Conservation (phyloP, 495 filamentous ascomycete species). For the Penicillium subrubescens region DNA sequence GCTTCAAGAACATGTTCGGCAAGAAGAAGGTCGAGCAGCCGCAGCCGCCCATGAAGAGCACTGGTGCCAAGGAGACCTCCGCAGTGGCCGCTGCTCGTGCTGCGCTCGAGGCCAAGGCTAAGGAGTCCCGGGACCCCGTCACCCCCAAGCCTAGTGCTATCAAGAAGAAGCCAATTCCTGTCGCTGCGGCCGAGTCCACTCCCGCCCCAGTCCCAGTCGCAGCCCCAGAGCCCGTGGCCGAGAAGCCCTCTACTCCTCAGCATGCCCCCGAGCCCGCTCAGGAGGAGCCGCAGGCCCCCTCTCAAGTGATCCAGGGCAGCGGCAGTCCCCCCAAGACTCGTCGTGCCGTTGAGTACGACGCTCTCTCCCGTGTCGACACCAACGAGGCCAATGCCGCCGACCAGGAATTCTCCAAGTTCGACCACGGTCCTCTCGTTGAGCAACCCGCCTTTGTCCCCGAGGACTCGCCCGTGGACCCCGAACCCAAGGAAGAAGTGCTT, state of each 20-base stretch:
- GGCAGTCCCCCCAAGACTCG: conserved; percentile 50
- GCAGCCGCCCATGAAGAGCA: conserved; percentile 39
- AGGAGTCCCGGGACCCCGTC: conserved; percentile 37
- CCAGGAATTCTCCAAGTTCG: conserved; percentile 78
- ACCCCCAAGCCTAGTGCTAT: conserved; percentile 27
- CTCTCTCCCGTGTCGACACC: conserved; percentile 62
- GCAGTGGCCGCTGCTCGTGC: conserved; percentile 55
- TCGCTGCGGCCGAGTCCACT: conserved; percentile 17
- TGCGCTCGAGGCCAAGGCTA: conserved; percentile 48
- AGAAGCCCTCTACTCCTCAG: conserved; percentile 26
- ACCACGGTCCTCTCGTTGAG: conserved; percentile 86
- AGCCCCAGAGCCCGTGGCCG: conserved; percentile 10
- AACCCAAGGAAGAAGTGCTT: conserved; percentile 12
- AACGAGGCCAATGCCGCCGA: conserved; percentile 66
- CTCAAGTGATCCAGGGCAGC: conserved; percentile 16
- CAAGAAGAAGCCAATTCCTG: conserved; percentile 44
- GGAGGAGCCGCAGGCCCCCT: conserved; percentile 16
- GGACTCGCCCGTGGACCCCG: conserved; percentile 51
- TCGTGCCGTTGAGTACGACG: conserved; percentile 52
- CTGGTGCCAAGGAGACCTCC: conserved; percentile 35
- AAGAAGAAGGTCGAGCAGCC: conserved; percentile 45
- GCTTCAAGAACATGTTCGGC: conserved; percentile 52
- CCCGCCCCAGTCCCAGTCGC: conserved; percentile 10
- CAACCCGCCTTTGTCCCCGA: conserved; percentile 82
- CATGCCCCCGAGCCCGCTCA: conserved; percentile 26